Evolutionary conservation across 208 protist genomes (phyloP), one percentile per base, ranked within the genome.

Genomic region (Crithidia sp.): DNA sequence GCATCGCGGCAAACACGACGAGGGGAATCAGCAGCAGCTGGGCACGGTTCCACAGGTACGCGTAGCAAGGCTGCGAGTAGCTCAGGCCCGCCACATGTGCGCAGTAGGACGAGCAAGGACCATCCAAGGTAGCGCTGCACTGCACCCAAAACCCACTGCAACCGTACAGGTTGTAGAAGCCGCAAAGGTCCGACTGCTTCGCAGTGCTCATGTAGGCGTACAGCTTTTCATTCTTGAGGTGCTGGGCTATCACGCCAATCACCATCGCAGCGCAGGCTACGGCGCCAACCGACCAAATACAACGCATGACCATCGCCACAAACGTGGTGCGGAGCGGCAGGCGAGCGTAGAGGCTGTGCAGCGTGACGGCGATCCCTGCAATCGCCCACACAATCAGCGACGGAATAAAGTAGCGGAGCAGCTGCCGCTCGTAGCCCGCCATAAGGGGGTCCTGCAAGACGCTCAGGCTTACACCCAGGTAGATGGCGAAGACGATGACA

Each of bases 401-500:
- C n/a, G 36, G 36, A 47, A 69, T 47, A 7, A 49, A 58, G 39
- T 40, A 58, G 14, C 50, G 36, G 6, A 69, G 39, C 16, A 58
- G 50, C 9, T 45, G 45, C 16, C 16, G 28, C 64, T 58, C 17
- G 36, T 58, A 49, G 36, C 28, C 14, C 16, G 14, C 10, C 9
- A 45, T 69, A 0, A 69, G 39, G 4, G 52, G 10, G 19, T 69
- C 64, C 12, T n/a, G 8, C 64, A 69, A 45, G 12, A 69, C 64
- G 8, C 64, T 50, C 19, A 69, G 13, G 36, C 28, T 56, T 39
- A 69, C 17, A 16, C 50, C 64, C 2, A 59, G 40, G 39, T 69
- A 69, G 13, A 58, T 37, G 7, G 39, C 52, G 17, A 59, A 57
- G 49, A 69, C 17, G n/a, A 49, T 36, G 43, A 86, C 37, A 6